A percentile compares a stretch with the other conserved stretches of the same genome.
Evolutionary conservation across 2,329 filamentous ascomycete species (phyloP).

Genomic region (Paradendryphiella salina): DNA sequence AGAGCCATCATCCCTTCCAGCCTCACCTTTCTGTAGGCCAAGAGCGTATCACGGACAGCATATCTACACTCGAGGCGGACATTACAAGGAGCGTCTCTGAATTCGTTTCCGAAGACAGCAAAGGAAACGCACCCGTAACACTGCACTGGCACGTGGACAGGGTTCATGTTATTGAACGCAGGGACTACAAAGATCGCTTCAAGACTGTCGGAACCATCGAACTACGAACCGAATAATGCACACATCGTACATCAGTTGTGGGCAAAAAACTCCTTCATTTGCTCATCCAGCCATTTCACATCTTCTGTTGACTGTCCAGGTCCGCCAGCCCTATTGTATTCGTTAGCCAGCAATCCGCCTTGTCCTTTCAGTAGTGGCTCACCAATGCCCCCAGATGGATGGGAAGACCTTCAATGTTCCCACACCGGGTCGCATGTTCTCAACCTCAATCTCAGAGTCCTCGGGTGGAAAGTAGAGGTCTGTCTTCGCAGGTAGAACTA

Average conservation of each 20-base stretch:
- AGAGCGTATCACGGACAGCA: slow-evolving; percentile 17
- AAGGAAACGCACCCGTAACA: slow-evolving; percentile 1
- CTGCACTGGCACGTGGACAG: slow-evolving; percentile 34
- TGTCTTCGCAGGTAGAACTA: slow-evolving; percentile 72
- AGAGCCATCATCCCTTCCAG: slow-evolving; percentile 26
- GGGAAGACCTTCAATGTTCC: slow-evolving; percentile 59
- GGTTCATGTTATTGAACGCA: slow-evolving; percentile 35
- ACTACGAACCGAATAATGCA: slow-evolving; percentile 8
- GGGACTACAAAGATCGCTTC: slow-evolving; percentile 32
- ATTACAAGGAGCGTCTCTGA: slow-evolving; percentile 20
- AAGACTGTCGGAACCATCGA: slow-evolving; percentile 25
- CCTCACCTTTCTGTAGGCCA: slow-evolving; percentile 38
- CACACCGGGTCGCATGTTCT: slow-evolving; percentile 62
- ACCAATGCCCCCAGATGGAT: slow-evolving; percentile 67
- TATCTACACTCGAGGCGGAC: slow-evolving; percentile 17
- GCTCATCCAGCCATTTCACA: slow-evolving; percentile 70
- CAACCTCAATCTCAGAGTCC: slow-evolving; percentile 74
- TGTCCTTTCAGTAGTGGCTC: slow-evolving; percentile 30
- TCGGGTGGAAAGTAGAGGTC: slow-evolving; percentile 84
- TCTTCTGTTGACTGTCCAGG: slow-evolving; percentile 73
- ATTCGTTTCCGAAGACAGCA: not conserved
- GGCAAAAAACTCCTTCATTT: slow-evolving; percentile 59
- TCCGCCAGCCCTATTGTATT: slow-evolving; percentile 62
- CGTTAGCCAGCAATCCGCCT: slow-evolving; percentile 12
- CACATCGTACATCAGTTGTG: slow-evolving; percentile 14